Evolutionary conservation across 345 rosid genomes (phyloP), one percentile per base, ranked within the genome.

Genomic region (Heritiera littoralis): DNA sequence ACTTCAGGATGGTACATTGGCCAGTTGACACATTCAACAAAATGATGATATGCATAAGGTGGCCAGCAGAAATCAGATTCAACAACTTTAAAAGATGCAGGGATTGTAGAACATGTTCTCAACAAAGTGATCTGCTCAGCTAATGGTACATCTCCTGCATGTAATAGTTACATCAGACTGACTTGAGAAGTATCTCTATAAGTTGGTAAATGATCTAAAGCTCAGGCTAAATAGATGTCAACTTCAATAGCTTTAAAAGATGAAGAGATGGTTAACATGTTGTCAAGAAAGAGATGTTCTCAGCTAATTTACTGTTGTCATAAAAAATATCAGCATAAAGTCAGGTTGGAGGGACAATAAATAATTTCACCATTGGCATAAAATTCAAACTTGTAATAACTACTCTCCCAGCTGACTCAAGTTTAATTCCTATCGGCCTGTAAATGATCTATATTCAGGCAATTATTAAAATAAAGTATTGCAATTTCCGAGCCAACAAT

Each of bases 401-500:
- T 55, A n/a, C 46, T 28, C 12, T 55, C 13, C 76, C 15, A 35
- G 64, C 14, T 66, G 46, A 66, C 58, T 72, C 75, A 72, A 28
- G 43, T 23, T 23, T 23, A 0, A 23, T 23, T 23, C 28, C 38
- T 35, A 35, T 35, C 1, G 28, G 38, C 38, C 38, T 35, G 38
- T 35, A 35, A 35, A 35, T 35, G 38, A 35, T 63, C 30, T 35
- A 61, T n/a, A 5, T 18, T 38, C 40, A 15, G 5, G 58, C 63
- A 77, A 63, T 38, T 51, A 17, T 35, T 54, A 0, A 13, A 66
- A 11, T 2, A 32, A 77, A 65, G 52, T 15, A 67, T 13, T 60
- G 56, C 58, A 61, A 61, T 17, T 75, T 61, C 41, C 30, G 35
- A 72, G 61, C 46, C 30, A 72, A 28, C 68, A 60, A 75, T 60